A percentile compares a stretch with the other conserved stretches of the same genome.
Evolutionary conservation across 345 rosid genomes (phyloP).

Genomic region (Rhodamnia argentea): DNA sequence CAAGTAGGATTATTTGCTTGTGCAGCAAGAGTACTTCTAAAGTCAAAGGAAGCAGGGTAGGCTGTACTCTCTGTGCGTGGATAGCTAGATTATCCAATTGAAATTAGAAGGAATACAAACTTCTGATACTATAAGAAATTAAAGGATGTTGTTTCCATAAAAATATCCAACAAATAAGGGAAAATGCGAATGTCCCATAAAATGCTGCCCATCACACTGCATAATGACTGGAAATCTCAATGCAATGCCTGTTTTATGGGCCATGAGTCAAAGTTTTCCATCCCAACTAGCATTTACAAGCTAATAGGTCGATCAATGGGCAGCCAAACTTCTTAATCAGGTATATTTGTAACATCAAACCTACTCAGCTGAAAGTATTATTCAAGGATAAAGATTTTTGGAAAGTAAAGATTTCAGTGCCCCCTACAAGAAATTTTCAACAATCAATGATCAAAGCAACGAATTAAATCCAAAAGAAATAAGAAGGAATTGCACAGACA

Average conservation of each 20-base stretch:
- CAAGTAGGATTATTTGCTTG: conserved; percentile 48
- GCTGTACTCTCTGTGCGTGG: conserved; percentile 98
- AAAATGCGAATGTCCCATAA: neutral
- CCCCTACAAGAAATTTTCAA: neutral
- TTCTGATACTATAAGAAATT: neutral
- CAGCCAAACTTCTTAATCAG: neutral
- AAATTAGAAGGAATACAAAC: neutral
- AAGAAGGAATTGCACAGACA: neutral
- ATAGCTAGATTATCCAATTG: conserved; percentile 32
- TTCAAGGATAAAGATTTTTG: neutral
- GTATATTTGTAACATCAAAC: neutral
- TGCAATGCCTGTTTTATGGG: neutral
- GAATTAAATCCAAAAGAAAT: neutral
- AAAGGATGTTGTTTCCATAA: neutral
- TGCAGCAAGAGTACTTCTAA: conserved; percentile 58
- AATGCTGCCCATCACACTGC: neutral
- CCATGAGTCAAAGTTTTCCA: neutral
- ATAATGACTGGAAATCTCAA: neutral
- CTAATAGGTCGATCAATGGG: neutral
- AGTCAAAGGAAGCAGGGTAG: conserved; percentile 90
- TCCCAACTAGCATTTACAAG: neutral
- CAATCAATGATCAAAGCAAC: neutral
- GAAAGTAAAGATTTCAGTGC: neutral
- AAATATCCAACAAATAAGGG: neutral
- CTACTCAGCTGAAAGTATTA: neutral